A percentile compares a stretch with the other conserved stretches of the same genome.
Conservation (phyloP, 1,139 yeast species). For the Yamadazyma dushanensis region DNA sequence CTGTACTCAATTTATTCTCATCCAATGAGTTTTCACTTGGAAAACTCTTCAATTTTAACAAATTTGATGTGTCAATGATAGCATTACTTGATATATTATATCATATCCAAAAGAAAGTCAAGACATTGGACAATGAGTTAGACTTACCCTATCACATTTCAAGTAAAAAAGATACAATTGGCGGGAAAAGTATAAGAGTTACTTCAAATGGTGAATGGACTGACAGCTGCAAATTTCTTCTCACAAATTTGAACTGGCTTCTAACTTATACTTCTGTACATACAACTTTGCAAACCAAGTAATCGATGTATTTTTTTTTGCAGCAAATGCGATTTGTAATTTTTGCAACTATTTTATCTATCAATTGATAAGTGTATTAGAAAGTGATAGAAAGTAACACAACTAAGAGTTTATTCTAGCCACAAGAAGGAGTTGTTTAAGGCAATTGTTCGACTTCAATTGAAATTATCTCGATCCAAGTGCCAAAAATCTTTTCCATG, state of each 20-base stretch:
- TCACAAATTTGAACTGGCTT: conserved; percentile 68
- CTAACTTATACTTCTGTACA: conserved; percentile 44
- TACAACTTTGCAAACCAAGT: conserved; percentile 7
- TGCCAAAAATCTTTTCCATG: too few species aligned
- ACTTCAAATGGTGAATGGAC: conserved; percentile 88
- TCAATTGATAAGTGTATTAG: too few species aligned
- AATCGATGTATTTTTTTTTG: conserved; percentile 1
- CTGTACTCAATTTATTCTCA: conserved; percentile 52
- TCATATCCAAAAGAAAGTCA: conserved; percentile 55
- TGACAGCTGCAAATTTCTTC: conserved; percentile 75
- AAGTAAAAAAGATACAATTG: conserved; percentile 61
- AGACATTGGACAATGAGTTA: conserved; percentile 50
- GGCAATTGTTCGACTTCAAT: too few species aligned
- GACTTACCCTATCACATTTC: conserved; percentile 69
- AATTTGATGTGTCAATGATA: conserved; percentile 74
- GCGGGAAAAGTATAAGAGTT: conserved; percentile 72
- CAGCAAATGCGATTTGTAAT: conserved; percentile 1
- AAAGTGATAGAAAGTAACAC: too few species aligned
- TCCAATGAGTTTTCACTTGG: conserved; percentile 70
- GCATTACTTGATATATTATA: conserved; percentile 65
- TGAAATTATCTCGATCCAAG: too few species aligned
- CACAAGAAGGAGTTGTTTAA: background rate
- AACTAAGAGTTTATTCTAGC: too few species aligned
- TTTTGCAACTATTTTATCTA: conserved; percentile 1
- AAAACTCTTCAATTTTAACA: conserved; percentile 66